phyloP scores from a whole-genome alignment of 164 flowering plant genomes.

The Macadamia tetraphylla region DNA sequence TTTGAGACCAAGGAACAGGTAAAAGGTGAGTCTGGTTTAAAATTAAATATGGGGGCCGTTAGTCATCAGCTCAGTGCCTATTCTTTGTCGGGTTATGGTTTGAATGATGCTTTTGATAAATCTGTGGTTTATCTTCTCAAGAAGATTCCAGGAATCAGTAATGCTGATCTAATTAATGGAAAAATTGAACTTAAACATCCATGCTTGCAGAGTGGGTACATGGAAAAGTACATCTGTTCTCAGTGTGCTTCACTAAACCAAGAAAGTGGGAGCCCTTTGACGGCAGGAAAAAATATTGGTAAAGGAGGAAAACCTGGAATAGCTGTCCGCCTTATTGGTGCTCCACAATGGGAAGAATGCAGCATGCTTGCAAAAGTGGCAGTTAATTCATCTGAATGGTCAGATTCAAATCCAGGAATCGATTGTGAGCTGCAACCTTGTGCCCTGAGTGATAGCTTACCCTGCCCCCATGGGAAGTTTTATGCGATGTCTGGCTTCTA shows the following conservation, averaged over 20 bases:
- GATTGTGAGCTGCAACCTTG: conserved; percentile 90
- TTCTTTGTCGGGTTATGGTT: conserved; percentile 91
- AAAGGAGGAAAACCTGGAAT: conserved; percentile 51
- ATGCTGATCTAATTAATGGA: conserved; percentile 39
- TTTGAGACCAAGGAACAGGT: conserved; percentile 58
- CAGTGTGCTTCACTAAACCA: conserved; percentile 47
- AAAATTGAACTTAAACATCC: conserved; percentile 71
- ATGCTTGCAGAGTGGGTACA: conserved; percentile 82
- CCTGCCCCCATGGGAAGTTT: conserved; percentile 76
- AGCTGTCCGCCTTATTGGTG: conserved; percentile 54
- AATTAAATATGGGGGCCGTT: conserved; percentile 67
- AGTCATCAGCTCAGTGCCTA: conserved; percentile 89
- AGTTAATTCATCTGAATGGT: conserved; percentile 93
- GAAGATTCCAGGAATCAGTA: conserved; percentile 29
- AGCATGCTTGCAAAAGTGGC: conserved; percentile 65
- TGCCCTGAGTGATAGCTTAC: conserved; percentile 57
- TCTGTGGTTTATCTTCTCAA: conserved; percentile 72
- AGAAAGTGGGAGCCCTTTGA: conserved; percentile 51
- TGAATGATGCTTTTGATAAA: conserved; percentile 96
- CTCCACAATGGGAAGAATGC: conserved; percentile 87
- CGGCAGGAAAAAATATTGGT: conserved; percentile 29
- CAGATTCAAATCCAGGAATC: conserved; percentile 46
- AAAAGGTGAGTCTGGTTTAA: conserved; percentile 56
- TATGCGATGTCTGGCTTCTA: conserved; percentile 93
- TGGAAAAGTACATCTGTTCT: conserved; percentile 58